Evolutionary conservation across 2,329 filamentous ascomycete species (phyloP).

Genomic region (Ophiosphaerella herpotricha): DNA sequence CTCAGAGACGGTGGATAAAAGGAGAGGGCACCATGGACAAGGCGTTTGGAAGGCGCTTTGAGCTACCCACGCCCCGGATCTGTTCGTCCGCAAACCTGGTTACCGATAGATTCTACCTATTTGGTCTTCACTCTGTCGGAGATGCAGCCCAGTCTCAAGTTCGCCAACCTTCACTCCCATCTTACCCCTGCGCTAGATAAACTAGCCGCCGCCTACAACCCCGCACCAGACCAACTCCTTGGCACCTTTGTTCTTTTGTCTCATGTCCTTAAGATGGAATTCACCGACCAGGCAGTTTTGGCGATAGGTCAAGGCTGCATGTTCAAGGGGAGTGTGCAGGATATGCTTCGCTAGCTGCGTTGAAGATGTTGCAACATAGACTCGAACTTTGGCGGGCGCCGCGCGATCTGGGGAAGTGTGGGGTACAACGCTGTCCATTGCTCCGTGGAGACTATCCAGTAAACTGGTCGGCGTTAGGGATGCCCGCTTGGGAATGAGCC

Average conservation of each 20-base stretch:
- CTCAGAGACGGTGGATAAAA: conserved; percentile 1
- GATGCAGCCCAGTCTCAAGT: neutral
- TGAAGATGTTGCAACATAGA: no score
- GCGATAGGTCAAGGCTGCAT: no score
- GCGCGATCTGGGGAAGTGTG: neutral
- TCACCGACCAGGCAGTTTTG: no score
- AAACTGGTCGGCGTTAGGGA: conserved; percentile 16
- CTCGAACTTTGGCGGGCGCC: neutral
- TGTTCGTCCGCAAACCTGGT: neutral
- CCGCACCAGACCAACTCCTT: conserved; percentile 1
- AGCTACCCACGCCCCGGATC: no score
- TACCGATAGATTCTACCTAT: no score
- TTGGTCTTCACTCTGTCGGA: neutral
- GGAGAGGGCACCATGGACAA: neutral
- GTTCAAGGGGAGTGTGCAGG: no score
- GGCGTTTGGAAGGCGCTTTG: neutral
- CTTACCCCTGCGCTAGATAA: conserved; percentile 1
- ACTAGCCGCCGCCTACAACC: conserved; percentile 6
- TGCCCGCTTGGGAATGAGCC: conserved; percentile 20
- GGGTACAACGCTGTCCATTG: conserved; percentile 1
- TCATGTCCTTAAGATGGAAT: no score
- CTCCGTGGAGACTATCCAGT: neutral
- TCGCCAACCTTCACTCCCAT: neutral
- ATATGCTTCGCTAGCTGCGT: no score
- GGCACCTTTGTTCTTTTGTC: neutral